A percentile compares a stretch with the other conserved stretches of the same genome.
phyloP scores from a whole-genome alignment of 306 rosid species.

The Cucurbita moschata region DNA sequence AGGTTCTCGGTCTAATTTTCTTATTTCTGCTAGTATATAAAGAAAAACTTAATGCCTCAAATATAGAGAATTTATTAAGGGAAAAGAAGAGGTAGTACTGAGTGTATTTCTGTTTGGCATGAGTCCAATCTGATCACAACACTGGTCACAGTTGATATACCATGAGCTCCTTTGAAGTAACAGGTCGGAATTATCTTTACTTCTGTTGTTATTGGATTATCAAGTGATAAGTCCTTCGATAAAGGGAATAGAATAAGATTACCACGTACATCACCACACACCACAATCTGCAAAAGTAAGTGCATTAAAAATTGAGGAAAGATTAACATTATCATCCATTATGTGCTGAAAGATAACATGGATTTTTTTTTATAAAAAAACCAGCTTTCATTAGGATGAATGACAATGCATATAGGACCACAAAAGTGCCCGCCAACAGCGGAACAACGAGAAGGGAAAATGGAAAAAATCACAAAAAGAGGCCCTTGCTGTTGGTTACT shows the following conservation, averaged over 20 bases:
- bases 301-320: neutral
- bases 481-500: neutral
- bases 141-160: slow-evolving; percentile 79
- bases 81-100: slow-evolving; percentile 29
- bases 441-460: neutral
- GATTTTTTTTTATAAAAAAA: neutral
- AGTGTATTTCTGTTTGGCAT: slow-evolving; percentile 50
- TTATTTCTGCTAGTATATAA: neutral
- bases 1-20: neutral
- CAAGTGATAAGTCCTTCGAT: slow-evolving; percentile 27
- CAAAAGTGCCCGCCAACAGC: neutral
- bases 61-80: neutral
- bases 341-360: neutral
- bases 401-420: neutral
- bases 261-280: slow-evolving; percentile 90
- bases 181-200: slow-evolving; percentile 33
- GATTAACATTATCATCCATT: neutral
- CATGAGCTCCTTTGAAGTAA: slow-evolving; percentile 86
- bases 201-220: slow-evolving; percentile 21
- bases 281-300: slow-evolving; percentile 43
- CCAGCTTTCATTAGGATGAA: neutral
- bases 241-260: slow-evolving; percentile 72
- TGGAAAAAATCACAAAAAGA: neutral
- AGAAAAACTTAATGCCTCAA: neutral
- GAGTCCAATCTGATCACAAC: slow-evolving; percentile 33